Percentiles rank a stretch among this genome's conserved stretches.
phyloP scores from a whole-genome alignment of 331 rosid species.

The Saraca asoca region DNA sequence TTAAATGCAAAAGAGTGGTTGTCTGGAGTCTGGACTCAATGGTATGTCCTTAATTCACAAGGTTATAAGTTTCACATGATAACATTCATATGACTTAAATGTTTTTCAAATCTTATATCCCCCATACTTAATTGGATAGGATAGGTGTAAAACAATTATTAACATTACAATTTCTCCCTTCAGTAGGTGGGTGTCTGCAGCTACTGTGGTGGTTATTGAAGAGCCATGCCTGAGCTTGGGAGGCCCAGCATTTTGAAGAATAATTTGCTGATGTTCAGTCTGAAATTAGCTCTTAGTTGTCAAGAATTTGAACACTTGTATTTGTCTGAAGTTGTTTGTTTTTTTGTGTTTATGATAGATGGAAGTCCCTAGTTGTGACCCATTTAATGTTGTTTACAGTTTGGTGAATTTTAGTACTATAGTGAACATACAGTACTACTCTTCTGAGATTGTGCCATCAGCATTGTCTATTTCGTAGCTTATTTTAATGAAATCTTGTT shows the following conservation, averaged over 20 bases:
- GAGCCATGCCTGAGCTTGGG: conserved; percentile 43
- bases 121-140: conserved; percentile 28
- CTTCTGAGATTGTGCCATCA: neutral
- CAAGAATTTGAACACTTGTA: conserved; percentile 34
- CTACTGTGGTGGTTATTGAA: conserved; percentile 46
- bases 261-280: conserved; percentile 36
- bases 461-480: neutral
- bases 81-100: conserved; percentile 17
- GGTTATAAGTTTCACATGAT: conserved; percentile 29
- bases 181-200: conserved; percentile 52
- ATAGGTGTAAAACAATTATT: conserved; percentile 34
- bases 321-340: conserved; percentile 32
- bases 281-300: conserved; percentile 32
- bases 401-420: conserved; percentile 15
- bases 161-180: conserved; percentile 39
- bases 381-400: conserved; percentile 13
- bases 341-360: conserved; percentile 23
- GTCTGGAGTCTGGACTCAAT: conserved; percentile 39
- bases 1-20: conserved; percentile 39
- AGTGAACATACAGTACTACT: conserved; percentile 19
- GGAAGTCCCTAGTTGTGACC: conserved; percentile 26
- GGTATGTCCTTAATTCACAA: conserved; percentile 47
- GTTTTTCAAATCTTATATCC: conserved; percentile 33
- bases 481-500: no score
- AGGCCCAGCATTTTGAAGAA: conserved; percentile 38